A percentile compares a stretch with the other conserved stretches of the same genome.
These are phyloP conservation scores for Croton laevigatus DNA, from an alignment of 441 rosid genomes.

Conservation along the genomic window DNA sequence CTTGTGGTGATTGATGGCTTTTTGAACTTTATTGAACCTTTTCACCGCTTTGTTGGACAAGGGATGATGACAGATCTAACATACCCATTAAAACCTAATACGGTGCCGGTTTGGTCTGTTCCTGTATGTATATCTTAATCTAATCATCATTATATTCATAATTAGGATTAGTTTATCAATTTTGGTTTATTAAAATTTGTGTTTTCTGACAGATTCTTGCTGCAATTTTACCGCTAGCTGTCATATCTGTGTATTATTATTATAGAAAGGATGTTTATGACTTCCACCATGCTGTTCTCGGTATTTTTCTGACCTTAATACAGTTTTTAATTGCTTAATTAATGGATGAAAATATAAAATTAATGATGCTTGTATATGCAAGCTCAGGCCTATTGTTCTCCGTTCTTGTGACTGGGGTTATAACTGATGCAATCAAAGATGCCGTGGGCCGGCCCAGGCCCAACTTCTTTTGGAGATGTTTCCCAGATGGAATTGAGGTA, in stretches of 20 bases:
- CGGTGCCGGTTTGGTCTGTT: conserved; percentile 70
- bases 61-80: conserved; percentile 62
- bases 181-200: too few relatives aligned
- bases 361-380: background rate
- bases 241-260: conserved; percentile 50
- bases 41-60: conserved; percentile 69
- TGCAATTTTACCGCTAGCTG: conserved; percentile 39
- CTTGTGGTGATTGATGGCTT: conserved; percentile 45
- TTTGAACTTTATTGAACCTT: conserved; percentile 59
- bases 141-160: background rate
- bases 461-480: conserved; percentile 66
- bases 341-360: too few relatives aligned
- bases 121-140: conserved; percentile 40
- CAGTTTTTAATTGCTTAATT: background rate
- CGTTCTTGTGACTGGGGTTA: conserved; percentile 56
- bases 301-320: conserved; percentile 26
- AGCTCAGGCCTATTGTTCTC: conserved; percentile 59
- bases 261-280: conserved; percentile 60
- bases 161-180: too few relatives aligned
- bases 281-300: conserved; percentile 64
- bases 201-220: conserved; percentile 47
- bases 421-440: conserved; percentile 64
- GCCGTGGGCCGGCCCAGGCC: conserved; percentile 64
- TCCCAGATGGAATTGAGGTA: conserved; percentile 68
- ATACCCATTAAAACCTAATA: conserved; percentile 60